Evolutionary conservation across 306 rosid genomes (phyloP).

Genomic region (Dryas drummondii): DNA sequence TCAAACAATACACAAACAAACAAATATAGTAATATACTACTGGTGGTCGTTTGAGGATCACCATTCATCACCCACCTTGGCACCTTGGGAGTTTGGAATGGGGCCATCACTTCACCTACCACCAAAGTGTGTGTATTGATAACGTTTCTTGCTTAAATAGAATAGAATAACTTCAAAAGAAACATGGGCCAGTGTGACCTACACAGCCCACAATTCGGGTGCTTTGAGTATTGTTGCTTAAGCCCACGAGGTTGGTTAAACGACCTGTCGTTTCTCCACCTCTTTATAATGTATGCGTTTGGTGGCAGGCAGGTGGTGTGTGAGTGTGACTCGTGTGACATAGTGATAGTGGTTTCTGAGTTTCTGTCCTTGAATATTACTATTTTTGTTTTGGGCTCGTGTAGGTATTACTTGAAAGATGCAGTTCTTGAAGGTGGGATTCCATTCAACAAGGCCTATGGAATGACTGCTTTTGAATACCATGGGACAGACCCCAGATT

Average conservation of each 20-base stretch:
- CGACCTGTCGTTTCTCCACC: no score
- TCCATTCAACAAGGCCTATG: constrained; percentile 90
- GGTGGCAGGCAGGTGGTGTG: no score
- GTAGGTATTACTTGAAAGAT: constrained; percentile 85
- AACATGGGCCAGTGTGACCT: no score
- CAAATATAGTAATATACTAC: not conserved
- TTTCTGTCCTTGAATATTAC: no score
- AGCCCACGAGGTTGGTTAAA: no score
- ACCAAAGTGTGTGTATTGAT: not conserved
- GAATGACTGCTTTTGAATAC: constrained; percentile 87
- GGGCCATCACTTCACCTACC: not conserved
- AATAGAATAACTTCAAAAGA: no score
- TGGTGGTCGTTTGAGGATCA: not conserved
- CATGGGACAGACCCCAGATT: constrained; percentile 83
- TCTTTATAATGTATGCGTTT: no score
- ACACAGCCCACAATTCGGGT: no score
- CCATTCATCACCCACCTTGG: not conserved
- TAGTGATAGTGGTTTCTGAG: no score
- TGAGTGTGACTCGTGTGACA: no score
- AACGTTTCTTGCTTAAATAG: no score
- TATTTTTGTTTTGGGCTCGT: not conserved
- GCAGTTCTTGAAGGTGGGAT: constrained; percentile 86
- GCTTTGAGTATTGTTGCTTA: no score
- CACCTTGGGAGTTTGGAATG: not conserved
- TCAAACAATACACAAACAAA: not conserved